Evolutionary conservation across 2,329 filamentous ascomycete species (phyloP).

Genomic region (Fusarium chaquense): DNA sequence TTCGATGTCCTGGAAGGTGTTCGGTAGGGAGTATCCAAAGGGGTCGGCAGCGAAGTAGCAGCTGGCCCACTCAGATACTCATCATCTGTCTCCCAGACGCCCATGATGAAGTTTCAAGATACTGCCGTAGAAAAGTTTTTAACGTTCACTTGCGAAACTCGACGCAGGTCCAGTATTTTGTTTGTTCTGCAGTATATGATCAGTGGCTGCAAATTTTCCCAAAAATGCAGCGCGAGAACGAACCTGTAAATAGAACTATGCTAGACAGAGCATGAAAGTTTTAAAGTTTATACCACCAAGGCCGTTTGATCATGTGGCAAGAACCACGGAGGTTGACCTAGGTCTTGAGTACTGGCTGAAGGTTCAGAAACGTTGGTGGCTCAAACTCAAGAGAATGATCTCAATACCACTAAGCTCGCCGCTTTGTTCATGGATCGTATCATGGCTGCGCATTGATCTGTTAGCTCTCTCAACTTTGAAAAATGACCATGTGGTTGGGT

Average conservation of each 20-base stretch:
- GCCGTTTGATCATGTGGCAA: too few species aligned
- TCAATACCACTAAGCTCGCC: constrained; percentile 8
- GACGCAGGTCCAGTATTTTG: not conserved
- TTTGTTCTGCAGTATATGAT: not conserved
- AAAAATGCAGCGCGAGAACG: not conserved
- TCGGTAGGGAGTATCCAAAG: constrained; percentile 77
- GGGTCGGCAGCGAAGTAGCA: constrained; percentile 73
- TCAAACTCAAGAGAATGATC: constrained; percentile 16
- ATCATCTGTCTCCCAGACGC: constrained; percentile 72
- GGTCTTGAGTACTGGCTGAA: not conserved
- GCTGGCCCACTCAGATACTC: constrained; percentile 67
- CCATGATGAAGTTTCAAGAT: constrained; percentile 57
- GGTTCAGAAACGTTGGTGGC: constrained; percentile 3
- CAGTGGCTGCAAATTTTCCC: not conserved
- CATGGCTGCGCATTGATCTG: constrained; percentile 14
- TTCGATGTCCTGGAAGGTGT: constrained; percentile 74
- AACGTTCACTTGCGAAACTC: not conserved
- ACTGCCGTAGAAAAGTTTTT: not conserved
- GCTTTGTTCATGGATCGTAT: constrained; percentile 9
- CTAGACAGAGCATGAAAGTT: not conserved
- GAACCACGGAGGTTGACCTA: too few species aligned
- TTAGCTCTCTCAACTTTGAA: constrained; percentile 11
- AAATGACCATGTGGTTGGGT: not conserved
- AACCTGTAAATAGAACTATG: not conserved
- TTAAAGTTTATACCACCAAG: not conserved